phyloP scores from a whole-genome alignment of 2,329 filamentous ascomycete species.

The Rosellinia necatrix region DNA sequence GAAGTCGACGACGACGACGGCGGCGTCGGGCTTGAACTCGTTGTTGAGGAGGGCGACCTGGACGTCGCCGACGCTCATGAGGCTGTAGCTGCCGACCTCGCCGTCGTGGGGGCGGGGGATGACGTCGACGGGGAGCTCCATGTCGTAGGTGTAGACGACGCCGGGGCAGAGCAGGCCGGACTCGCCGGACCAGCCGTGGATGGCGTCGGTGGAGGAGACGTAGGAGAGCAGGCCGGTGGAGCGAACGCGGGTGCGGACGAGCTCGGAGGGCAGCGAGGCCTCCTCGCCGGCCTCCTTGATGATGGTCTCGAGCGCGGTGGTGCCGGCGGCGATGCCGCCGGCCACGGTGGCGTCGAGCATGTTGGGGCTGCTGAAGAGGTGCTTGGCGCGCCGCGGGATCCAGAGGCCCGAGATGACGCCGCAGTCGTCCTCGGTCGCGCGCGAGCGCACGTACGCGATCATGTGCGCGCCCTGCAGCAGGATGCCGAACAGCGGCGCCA shows the following conservation, averaged over 20 bases:
- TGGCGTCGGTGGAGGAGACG: conserved; percentile 63
- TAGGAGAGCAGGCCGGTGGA: conserved; percentile 69
- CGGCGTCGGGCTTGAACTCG: conserved; percentile 86
- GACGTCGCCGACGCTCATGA: conserved; percentile 66
- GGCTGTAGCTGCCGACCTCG: conserved; percentile 76
- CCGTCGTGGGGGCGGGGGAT: conserved; percentile 72
- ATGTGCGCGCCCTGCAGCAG: conserved; percentile 66
- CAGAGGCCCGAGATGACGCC: conserved; percentile 62
- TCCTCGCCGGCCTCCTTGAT: conserved; percentile 74
- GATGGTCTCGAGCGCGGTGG: conserved; percentile 67
- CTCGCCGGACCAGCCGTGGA: conserved; percentile 64
- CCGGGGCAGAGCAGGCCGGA: conserved; percentile 49
- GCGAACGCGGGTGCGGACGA: conserved; percentile 58
- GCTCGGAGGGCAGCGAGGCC: conserved; percentile 65
- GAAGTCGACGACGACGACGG: conserved; percentile 79
- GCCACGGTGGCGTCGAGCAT: conserved; percentile 79
- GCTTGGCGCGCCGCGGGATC: conserved; percentile 67
- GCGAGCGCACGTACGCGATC: conserved; percentile 55
- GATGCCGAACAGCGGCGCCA: conserved; percentile 65
- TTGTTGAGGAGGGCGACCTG: conserved; percentile 64
- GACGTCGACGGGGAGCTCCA: conserved; percentile 64
- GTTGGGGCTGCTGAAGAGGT: conserved; percentile 71
- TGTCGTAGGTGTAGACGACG: conserved; percentile 73
- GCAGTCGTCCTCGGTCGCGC: conserved; percentile 39
- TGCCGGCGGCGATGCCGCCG: conserved; percentile 69